Evolutionary conservation across 805 yeast genomes (phyloP).

Genomic region (Huiozyma sinensis): DNA sequence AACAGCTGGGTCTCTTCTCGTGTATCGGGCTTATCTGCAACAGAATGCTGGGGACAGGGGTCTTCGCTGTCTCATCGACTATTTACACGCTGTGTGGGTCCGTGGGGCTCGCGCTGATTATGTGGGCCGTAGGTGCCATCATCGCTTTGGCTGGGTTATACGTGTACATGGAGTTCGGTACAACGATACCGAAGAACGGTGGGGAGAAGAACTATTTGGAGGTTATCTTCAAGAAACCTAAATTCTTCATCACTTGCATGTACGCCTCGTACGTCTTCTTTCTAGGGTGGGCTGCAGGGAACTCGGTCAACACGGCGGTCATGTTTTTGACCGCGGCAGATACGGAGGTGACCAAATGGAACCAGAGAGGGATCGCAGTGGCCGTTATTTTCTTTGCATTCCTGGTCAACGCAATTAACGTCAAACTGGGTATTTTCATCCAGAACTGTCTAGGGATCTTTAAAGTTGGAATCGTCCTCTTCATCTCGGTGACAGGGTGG

Average conservation of each 20-base stretch:
- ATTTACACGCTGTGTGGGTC: slow-evolving; percentile 45
- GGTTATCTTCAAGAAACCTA: slow-evolving; percentile 57
- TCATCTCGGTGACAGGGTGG: slow-evolving; percentile 73
- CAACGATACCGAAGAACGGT: slow-evolving; percentile 70
- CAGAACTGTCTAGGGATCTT: slow-evolving; percentile 60
- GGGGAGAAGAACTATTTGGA: slow-evolving; percentile 80
- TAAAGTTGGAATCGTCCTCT: slow-evolving; percentile 58
- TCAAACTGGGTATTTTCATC: slow-evolving; percentile 55
- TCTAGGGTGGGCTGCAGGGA: slow-evolving; percentile 81
- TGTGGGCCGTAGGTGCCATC: slow-evolving; percentile 67
- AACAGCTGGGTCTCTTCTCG: slow-evolving; percentile 40
- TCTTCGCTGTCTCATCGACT: slow-evolving; percentile 58
- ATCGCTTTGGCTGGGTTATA: slow-evolving; percentile 55
- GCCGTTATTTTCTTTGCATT: slow-evolving; percentile 66
- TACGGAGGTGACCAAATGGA: slow-evolving; percentile 59
- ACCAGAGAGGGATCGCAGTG: slow-evolving; percentile 64
- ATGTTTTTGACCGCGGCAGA: slow-evolving; percentile 69
- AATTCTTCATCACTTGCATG: slow-evolving; percentile 52
- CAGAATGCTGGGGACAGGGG: slow-evolving; percentile 69
- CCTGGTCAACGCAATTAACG: slow-evolving; percentile 47
- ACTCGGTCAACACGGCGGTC: slow-evolving; percentile 70
- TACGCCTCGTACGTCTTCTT: slow-evolving; percentile 64
- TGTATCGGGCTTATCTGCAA: slow-evolving; percentile 58
- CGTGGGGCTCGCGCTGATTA: slow-evolving; percentile 57
- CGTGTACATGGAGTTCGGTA: slow-evolving; percentile 74